These are phyloP conservation scores for Kazachstania martiniae DNA, from an alignment of 805 yeast genomes.

Conservation along the genomic window DNA sequence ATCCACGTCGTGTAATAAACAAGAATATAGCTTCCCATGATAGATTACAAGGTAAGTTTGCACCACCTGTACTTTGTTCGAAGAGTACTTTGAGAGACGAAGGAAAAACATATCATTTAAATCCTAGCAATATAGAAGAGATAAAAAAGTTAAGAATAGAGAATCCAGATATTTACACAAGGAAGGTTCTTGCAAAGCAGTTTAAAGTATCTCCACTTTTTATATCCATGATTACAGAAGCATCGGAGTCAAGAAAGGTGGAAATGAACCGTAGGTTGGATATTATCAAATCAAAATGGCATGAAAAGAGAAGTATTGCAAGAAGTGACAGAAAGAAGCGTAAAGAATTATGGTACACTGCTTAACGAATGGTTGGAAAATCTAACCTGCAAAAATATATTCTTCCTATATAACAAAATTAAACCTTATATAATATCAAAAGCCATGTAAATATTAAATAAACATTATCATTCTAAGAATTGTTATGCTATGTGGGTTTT, in stretches of 20 bases:
- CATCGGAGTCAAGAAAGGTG: slow-evolving; percentile 29
- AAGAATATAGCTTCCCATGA: slow-evolving; percentile 14
- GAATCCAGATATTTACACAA: slow-evolving; percentile 56
- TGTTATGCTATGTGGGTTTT: no score
- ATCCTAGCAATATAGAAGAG: slow-evolving; percentile 46
- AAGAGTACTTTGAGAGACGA: slow-evolving; percentile 8
- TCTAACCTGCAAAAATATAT: no score
- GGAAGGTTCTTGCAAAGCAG: slow-evolving; percentile 48
- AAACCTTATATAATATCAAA: no score
- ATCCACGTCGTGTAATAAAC: slow-evolving; percentile 40
- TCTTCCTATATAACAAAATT: no score
- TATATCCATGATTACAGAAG: slow-evolving; percentile 44
- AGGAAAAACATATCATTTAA: slow-evolving; percentile 40
- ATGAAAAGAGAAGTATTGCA: slow-evolving; percentile 35
- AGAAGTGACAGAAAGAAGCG: slow-evolving; percentile 50
- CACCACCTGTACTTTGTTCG: slow-evolving; percentile 30
- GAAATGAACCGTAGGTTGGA: slow-evolving; percentile 40
- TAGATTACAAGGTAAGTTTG: slow-evolving; percentile 29
- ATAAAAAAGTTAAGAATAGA: slow-evolving; percentile 43
- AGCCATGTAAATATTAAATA: no score
- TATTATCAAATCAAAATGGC: slow-evolving; percentile 39
- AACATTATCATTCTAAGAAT: no score
- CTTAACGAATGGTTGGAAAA: no score
- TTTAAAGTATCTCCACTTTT: slow-evolving; percentile 43
- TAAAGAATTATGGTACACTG: slow-evolving; percentile 52